Evolutionary conservation across 1,139 yeast species (phyloP).

Genomic region (Yamadazyma dushanensis): DNA sequence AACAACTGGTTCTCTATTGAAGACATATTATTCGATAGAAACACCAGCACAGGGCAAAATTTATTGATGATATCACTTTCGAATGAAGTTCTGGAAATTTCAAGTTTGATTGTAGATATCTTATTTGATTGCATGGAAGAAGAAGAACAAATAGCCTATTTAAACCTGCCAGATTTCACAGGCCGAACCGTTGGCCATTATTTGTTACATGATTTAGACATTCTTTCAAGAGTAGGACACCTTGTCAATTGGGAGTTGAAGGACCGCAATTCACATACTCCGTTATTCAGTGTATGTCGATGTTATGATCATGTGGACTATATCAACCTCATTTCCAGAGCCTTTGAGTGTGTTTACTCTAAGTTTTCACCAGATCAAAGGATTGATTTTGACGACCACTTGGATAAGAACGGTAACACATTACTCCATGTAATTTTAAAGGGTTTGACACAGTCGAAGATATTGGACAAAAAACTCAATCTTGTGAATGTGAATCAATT

Average conservation of each 20-base stretch:
- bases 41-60: constrained; percentile 49
- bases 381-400: constrained; percentile 57
- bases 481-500: constrained; percentile 59
- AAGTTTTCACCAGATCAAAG: constrained; percentile 5
- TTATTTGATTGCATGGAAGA: constrained; percentile 43
- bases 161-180: constrained; percentile 50
- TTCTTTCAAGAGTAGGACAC: constrained; percentile 57
- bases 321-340: constrained; percentile 43
- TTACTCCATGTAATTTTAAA: constrained; percentile 67
- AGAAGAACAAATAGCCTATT: constrained; percentile 49
- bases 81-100: constrained; percentile 49
- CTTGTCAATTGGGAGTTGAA: constrained; percentile 68
- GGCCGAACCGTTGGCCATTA: constrained; percentile 75
- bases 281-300: constrained; percentile 72
- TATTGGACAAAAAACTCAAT: constrained; percentile 32
- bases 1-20: constrained; percentile 59
- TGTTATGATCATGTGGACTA: constrained; percentile 81
- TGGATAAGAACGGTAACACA: constrained; percentile 73
- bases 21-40: constrained; percentile 64
- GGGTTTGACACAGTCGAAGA: constrained; percentile 38
- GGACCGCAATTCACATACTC: constrained; percentile 75
- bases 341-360: constrained; percentile 44
- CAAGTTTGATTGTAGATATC: constrained; percentile 48
- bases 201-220: constrained; percentile 56
- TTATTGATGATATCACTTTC: constrained; percentile 63